phyloP scores from a whole-genome alignment of 768 basidiomycete genomes.

The Amanita muscaria region DNA sequence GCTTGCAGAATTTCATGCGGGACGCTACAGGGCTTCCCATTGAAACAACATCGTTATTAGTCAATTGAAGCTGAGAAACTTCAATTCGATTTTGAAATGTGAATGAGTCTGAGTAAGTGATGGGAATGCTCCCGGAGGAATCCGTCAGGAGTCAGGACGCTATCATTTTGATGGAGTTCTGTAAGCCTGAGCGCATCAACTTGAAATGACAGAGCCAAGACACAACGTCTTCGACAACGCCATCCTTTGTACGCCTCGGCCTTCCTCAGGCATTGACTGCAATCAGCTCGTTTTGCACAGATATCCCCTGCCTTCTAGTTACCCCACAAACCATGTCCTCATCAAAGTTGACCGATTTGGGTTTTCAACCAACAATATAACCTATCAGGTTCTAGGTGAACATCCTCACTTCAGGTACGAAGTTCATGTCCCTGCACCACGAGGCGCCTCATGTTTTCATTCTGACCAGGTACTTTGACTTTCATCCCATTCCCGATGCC shows the following conservation, averaged over 20 bases:
- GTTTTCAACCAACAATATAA: constrained; percentile 64
- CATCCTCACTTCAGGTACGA: constrained; percentile 41
- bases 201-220: too few species aligned
- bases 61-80: too few species aligned
- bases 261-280: constrained; percentile 24
- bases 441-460: too few species aligned
- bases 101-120: too few species aligned
- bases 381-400: constrained; percentile 52
- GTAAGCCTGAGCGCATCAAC: too few species aligned
- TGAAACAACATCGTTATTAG: too few species aligned
- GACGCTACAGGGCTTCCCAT: too few species aligned
- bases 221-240: background rate
- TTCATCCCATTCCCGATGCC: constrained; percentile 40
- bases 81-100: too few species aligned
- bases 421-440: background rate
- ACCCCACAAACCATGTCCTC: constrained; percentile 38
- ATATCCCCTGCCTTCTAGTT: constrained; percentile 14
- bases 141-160: too few species aligned
- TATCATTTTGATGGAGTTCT: too few species aligned
- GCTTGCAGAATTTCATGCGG: too few species aligned
- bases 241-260: constrained; percentile 25
- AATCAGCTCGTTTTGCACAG: constrained; percentile 20
- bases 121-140: too few species aligned
- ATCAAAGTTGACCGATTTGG: constrained; percentile 59
- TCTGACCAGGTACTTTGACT: constrained; percentile 75